A percentile compares a stretch with the other conserved stretches of the same genome.
Conservation (phyloP, 225 moss, liverwort and hornwort species). For the Neckera pumila region DNA sequence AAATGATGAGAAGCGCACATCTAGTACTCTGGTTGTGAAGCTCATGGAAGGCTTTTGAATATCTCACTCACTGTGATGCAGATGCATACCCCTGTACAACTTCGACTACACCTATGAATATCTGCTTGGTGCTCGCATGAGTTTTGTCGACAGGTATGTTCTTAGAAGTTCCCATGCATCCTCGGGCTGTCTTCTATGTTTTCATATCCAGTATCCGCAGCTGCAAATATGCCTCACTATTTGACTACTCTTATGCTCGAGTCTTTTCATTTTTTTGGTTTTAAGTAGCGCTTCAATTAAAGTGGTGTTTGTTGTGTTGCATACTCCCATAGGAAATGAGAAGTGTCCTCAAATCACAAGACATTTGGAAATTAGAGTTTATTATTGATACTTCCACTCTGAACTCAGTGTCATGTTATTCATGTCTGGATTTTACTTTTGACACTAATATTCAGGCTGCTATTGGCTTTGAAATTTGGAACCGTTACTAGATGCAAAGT, state of each 20-base stretch:
- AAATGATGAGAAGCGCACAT: background rate
- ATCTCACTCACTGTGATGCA: conserved; percentile 19
- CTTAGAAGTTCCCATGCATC: background rate
- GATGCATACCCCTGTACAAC: conserved; percentile 75
- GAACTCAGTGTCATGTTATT: background rate
- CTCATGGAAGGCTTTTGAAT: background rate
- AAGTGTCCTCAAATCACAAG: background rate
- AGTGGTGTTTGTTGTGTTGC: background rate
- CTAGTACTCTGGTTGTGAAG: background rate
- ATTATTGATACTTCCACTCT: background rate
- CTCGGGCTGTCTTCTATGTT: background rate
- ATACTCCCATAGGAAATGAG: background rate
- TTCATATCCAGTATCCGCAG: background rate
- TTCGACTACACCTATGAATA: conserved; percentile 71
- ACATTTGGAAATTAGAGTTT: background rate
- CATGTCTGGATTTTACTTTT: background rate
- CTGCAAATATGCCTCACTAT: background rate
- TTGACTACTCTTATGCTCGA: background rate
- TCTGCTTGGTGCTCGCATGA: conserved; percentile 55
- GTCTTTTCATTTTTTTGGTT: background rate
- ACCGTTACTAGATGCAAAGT: background rate
- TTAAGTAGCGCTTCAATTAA: background rate
- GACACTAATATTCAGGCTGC: background rate
- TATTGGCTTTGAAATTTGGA: background rate
- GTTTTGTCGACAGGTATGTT: conserved; percentile 86